Evolutionary conservation across 1,139 yeast species (phyloP).

Genomic region (Saccharomycopsis phalli): DNA sequence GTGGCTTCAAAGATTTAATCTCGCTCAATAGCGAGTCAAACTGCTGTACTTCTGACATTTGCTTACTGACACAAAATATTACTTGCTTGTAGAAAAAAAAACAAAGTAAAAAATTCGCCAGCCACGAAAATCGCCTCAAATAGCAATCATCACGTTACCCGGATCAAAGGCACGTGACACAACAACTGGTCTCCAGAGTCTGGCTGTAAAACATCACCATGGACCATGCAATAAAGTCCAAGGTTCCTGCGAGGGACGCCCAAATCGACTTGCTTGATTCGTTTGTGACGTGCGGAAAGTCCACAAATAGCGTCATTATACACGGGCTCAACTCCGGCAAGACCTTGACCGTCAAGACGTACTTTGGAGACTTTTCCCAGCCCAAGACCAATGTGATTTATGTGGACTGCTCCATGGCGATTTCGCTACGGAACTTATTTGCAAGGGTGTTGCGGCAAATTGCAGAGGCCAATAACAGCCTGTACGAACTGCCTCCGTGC

Average conservation of each 20-base stretch:
- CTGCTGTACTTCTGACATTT: slow-evolving; percentile 38
- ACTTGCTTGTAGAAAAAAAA: not conserved
- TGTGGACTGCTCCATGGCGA: slow-evolving; percentile 2
- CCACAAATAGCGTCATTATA: slow-evolving; percentile 6
- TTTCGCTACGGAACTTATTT: slow-evolving; percentile 4
- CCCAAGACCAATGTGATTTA: not conserved
- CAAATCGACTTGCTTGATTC: slow-evolving; percentile 16
- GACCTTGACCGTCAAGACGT: slow-evolving; percentile 3
- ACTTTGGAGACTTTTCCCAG: not conserved
- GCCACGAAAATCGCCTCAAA: too few relatives aligned
- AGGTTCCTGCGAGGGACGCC: slow-evolving; percentile 9
- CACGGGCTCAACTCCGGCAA: slow-evolving; percentile 20
- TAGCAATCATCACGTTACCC: too few relatives aligned
- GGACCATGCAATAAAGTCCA: not conserved
- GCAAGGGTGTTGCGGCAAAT: not conserved
- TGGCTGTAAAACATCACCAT: too few relatives aligned
- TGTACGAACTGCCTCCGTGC: not conserved
- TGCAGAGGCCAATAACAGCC: too few relatives aligned
- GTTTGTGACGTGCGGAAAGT: slow-evolving; percentile 4
- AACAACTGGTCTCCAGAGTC: too few relatives aligned
- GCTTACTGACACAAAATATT: too few relatives aligned
- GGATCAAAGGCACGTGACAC: too few relatives aligned
- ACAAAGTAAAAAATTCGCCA: too few relatives aligned
- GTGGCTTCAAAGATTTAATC: slow-evolving; percentile 68
- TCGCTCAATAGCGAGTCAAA: slow-evolving; percentile 68